Evolutionary conservation across 2,329 filamentous ascomycete species (phyloP).

Genomic region (Onygenales sp.): DNA sequence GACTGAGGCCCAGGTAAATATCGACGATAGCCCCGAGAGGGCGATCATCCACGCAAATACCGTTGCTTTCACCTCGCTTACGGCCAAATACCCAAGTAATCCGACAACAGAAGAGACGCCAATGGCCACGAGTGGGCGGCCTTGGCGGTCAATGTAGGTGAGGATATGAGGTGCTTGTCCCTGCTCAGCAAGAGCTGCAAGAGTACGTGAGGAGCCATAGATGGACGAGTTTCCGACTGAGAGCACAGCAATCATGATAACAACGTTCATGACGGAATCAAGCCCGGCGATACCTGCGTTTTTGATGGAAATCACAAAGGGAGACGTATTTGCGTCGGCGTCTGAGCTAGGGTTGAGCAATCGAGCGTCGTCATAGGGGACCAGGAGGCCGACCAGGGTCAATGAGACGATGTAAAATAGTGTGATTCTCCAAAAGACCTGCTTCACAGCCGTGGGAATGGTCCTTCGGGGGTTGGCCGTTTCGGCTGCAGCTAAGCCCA

Average conservation of each 20-base stretch:
- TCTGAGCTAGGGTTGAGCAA: slow-evolving; percentile 51
- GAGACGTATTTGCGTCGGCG: slow-evolving; percentile 62
- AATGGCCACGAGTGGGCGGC: slow-evolving; percentile 51
- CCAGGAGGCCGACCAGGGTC: slow-evolving; percentile 49
- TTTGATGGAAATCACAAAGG: slow-evolving; percentile 63
- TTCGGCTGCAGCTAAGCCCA: slow-evolving; percentile 49
- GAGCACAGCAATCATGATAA: slow-evolving; percentile 63
- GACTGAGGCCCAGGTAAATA: slow-evolving; percentile 38
- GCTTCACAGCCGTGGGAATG: slow-evolving; percentile 45
- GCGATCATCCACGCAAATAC: slow-evolving; percentile 62
- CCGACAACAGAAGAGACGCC: slow-evolving; percentile 64
- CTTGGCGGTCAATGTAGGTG: slow-evolving; percentile 56
- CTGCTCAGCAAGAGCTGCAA: slow-evolving; percentile 67
- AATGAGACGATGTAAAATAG: slow-evolving; percentile 50
- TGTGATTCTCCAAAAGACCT: slow-evolving; percentile 46
- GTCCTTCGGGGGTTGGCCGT: slow-evolving; percentile 42
- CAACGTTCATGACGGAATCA: slow-evolving; percentile 64
- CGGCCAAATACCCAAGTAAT: slow-evolving; percentile 66
- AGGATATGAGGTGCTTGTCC: slow-evolving; percentile 62
- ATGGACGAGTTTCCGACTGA: slow-evolving; percentile 61
- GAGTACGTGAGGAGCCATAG: slow-evolving; percentile 54
- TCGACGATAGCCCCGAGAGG: slow-evolving; percentile 54
- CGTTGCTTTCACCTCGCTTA: slow-evolving; percentile 42
- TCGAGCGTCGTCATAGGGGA: slow-evolving; percentile 51
- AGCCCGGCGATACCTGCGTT: slow-evolving; percentile 59